Evolutionary conservation across 192 early-diverging fungal genomes (phyloP).

Genomic region (Linnemannia schmuckeri): DNA sequence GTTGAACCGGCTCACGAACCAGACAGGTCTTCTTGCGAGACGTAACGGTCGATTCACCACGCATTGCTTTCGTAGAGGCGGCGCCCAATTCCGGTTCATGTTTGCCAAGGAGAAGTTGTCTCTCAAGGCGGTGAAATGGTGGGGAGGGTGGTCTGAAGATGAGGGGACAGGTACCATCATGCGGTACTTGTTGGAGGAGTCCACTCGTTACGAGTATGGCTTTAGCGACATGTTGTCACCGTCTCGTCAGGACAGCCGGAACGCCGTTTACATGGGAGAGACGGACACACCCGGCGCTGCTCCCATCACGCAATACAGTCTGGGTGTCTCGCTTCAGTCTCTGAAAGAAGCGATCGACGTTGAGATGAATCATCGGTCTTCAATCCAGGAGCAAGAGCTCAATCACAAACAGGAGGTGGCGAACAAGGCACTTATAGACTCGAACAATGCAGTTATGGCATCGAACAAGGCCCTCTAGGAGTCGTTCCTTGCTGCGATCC

Average conservation of each 20-base stretch:
- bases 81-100: conserved; percentile 19
- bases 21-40: neutral
- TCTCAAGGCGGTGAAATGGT: conserved; percentile 26
- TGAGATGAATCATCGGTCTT: neutral
- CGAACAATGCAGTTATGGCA: neutral
- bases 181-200: conserved; percentile 19
- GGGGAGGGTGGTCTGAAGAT: conserved; percentile 23
- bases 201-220: neutral
- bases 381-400: neutral
- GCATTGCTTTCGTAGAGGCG: conserved; percentile 24
- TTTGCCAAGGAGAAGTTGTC: conserved; percentile 22
- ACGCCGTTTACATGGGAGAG: conserved; percentile 5
- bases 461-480: neutral
- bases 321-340: neutral
- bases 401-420: neutral
- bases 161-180: conserved; percentile 16
- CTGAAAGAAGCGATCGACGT: neutral
- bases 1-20: neutral
- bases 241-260: neutral
- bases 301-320: neutral
- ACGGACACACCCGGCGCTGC: neutral
- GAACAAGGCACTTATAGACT: neutral
- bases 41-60: conserved; percentile 1
- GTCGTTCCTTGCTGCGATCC: neutral
- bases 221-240: conserved; percentile 22